Conservation (phyloP, 345 rosid genomes). For the Rhizophora mangle region DNA sequence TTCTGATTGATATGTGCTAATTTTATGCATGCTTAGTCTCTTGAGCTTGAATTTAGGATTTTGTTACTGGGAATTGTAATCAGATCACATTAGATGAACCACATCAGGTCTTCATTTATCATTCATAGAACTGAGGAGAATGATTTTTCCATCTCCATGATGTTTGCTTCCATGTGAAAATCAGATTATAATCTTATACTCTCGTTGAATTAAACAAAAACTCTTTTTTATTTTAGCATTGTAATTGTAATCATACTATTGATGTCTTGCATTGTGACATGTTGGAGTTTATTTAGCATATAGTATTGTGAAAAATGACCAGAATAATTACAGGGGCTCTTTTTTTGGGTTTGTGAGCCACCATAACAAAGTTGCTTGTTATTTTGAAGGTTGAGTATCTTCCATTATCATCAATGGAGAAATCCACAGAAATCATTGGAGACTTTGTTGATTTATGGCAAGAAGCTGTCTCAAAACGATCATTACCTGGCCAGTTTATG, state of each 20-base stretch:
- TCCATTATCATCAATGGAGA: slow-evolving; percentile 76
- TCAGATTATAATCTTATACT: too few species aligned
- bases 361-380: slow-evolving; percentile 10
- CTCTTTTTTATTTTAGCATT: neutral
- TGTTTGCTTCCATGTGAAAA: too few species aligned
- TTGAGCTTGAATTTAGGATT: neutral
- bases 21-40: too few species aligned
- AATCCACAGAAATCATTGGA: slow-evolving; percentile 63
- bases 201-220: too few species aligned
- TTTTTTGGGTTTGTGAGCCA: too few species aligned
- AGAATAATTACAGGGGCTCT: too few species aligned
- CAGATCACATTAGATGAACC: too few species aligned
- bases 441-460: slow-evolving; percentile 83
- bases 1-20: too few species aligned
- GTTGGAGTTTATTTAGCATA: neutral
- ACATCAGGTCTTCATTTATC: too few species aligned
- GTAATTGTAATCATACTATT: neutral
- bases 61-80: neutral
- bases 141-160: neutral
- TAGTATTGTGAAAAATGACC: too few species aligned
- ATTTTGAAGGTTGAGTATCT: slow-evolving; percentile 80
- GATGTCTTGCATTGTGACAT: neutral
- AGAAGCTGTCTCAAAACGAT: slow-evolving; percentile 65
- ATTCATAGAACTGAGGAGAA: neutral
- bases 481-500: slow-evolving; percentile 72